Percentiles rank a stretch among this genome's conserved stretches.
phyloP scores from a whole-genome alignment of 768 basidiomycete species.

The Xerocomellus intermedius region DNA sequence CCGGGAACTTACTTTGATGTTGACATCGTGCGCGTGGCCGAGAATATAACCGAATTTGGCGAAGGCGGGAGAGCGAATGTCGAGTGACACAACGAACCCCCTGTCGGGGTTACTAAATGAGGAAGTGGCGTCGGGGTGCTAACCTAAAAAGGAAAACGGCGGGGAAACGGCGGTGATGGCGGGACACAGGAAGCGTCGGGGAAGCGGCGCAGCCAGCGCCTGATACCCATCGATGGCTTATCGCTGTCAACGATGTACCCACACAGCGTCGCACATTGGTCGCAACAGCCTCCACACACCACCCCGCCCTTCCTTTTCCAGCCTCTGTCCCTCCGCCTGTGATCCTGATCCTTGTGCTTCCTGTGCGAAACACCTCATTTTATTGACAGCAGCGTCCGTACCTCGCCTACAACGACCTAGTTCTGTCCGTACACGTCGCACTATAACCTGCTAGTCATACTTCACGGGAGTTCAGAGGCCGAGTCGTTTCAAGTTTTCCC shows the following conservation, averaged over 20 bases:
- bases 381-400: not conserved
- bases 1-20: constrained; percentile 23
- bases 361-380: not conserved
- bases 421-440: not conserved
- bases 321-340: not conserved
- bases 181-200: constrained; percentile 19
- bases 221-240: constrained; percentile 16
- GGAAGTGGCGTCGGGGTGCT: constrained; percentile 23
- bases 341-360: not conserved
- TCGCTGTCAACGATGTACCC: constrained; percentile 12
- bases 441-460: not conserved
- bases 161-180: constrained; percentile 23
- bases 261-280: constrained; percentile 16
- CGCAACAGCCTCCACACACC: not conserved
- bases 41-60: constrained; percentile 10
- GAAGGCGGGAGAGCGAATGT: constrained; percentile 29
- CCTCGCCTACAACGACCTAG: not conserved
- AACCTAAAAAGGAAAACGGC: constrained; percentile 18
- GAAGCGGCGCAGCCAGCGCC: constrained; percentile 6
- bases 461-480: too few relatives aligned
- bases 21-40: constrained; percentile 10
- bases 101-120: constrained; percentile 18
- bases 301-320: constrained; percentile 6
- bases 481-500: too few relatives aligned
- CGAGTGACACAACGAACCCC: constrained; percentile 13